A percentile compares a stretch with the other conserved stretches of the same genome.
Conservation (phyloP, 106 monocot species). For the Triglochin maritima region DNA sequence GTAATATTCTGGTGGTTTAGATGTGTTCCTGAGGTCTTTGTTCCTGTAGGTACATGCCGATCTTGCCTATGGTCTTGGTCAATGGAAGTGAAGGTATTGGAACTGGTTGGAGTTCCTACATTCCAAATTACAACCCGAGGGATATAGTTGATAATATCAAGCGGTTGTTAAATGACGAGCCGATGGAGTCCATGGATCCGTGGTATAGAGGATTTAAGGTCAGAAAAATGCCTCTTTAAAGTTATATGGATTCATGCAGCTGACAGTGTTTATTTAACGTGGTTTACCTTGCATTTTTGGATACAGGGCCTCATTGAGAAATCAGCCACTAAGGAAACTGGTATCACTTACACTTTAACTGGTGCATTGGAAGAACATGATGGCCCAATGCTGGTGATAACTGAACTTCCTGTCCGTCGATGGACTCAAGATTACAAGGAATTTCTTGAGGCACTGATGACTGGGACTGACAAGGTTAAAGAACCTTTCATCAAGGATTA, state of each 20-base stretch:
- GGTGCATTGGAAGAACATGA: constrained; percentile 66
- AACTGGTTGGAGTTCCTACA: constrained; percentile 92
- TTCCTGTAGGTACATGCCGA: constrained; percentile 69
- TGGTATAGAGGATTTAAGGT: constrained; percentile 97
- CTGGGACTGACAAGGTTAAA: constrained; percentile 62
- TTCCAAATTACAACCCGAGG: constrained; percentile 93
- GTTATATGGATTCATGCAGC: neutral
- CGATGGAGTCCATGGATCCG: constrained; percentile 72
- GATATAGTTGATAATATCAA: constrained; percentile 77
- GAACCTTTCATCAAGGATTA: constrained; percentile 92
- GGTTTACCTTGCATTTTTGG: neutral
- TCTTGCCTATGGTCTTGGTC: constrained; percentile 80
- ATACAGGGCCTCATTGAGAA: constrained; percentile 55
- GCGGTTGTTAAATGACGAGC: constrained; percentile 65
- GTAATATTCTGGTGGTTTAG: too few species aligned
- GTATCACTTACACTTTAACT: constrained; percentile 68
- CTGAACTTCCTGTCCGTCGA: constrained; percentile 74
- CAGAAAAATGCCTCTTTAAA: neutral
- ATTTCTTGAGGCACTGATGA: constrained; percentile 53
- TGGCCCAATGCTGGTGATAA: constrained; percentile 48
- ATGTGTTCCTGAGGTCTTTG: neutral
- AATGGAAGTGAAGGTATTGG: constrained; percentile 99
- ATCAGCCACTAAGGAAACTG: constrained; percentile 60
- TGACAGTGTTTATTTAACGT: neutral
- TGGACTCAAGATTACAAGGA: constrained; percentile 94